Percentiles rank a stretch among this genome's conserved stretches.
Conservation (phyloP, 2,329 filamentous ascomycete genomes). For the Eurotiales sp. region DNA sequence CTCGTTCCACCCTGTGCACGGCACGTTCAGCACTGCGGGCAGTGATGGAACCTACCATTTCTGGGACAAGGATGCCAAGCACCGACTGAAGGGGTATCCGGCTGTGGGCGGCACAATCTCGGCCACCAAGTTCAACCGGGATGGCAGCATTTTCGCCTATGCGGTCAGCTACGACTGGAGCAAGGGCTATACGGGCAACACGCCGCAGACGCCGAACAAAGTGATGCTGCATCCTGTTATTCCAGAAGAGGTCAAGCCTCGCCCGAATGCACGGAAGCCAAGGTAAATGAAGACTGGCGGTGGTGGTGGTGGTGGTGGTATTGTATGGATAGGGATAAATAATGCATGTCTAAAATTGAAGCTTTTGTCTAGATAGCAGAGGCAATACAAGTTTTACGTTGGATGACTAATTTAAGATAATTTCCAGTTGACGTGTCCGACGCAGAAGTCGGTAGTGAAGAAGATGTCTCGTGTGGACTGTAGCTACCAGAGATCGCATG, state of each 20-base stretch:
- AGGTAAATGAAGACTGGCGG: slow-evolving; percentile 26
- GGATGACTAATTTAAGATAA: too few species aligned
- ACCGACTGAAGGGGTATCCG: slow-evolving; percentile 84
- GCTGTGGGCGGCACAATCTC: slow-evolving; percentile 82
- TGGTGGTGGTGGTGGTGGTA: too few species aligned
- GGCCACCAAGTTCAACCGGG: slow-evolving; percentile 84
- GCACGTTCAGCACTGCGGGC: slow-evolving; percentile 96
- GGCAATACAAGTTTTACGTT: background rate
- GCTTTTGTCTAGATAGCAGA: background rate
- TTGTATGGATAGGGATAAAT: slow-evolving; percentile 1
- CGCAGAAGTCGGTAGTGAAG: too few species aligned
- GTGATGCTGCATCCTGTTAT: slow-evolving; percentile 78
- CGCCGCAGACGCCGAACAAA: slow-evolving; percentile 65
- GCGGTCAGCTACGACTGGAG: slow-evolving; percentile 97
- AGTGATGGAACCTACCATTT: slow-evolving; percentile 83
- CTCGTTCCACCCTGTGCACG: slow-evolving; percentile 92
- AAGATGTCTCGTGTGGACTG: too few species aligned
- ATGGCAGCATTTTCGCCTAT: slow-evolving; percentile 79
- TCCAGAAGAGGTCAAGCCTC: slow-evolving; percentile 60
- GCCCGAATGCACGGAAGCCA: slow-evolving; percentile 42
- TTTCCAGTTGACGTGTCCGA: too few species aligned
- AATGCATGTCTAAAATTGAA: background rate
- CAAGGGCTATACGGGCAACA: slow-evolving; percentile 89
- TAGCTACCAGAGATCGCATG: too few species aligned
- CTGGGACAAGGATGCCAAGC: slow-evolving; percentile 84